Base-by-base conservation (phyloP, 495 filamentous ascomycete species). In the Penicillium macrosclerotiorum region DNA sequence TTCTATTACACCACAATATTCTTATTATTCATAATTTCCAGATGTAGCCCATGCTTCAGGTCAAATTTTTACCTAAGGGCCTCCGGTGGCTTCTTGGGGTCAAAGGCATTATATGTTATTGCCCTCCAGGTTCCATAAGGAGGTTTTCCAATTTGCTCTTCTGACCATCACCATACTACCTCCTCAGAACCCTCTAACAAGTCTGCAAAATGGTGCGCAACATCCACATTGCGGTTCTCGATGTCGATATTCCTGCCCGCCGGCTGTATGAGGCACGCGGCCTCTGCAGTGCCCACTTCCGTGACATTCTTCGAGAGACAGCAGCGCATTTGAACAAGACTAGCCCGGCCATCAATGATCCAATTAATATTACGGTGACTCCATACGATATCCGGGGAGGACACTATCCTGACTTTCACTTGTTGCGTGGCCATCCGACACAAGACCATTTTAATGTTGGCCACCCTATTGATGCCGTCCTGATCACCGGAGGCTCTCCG, bases 251-350 rank as follows among this genome's bases (percentile, higher is more conserved):
- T 30, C 64, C 64, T 17, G 59, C 55, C 1, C 64, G 53, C 16
- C 17, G 41, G 4, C 49, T 65, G 7, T 68, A 68, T 43, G 57
- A 59, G 24, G 57, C 59, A 7, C 57, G 60, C 3, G 64, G 64
- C 5, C 51, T 68, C 12, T 68, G 54, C 51, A 68, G 64, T 26
- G 54, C 64, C 1, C 64, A 65, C 36, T 68, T 65, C 35, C 60
- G 62, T 38, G 46, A 50, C 5, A 53, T 68, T 19, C 60, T 68
- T 4, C 57, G 55, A 32, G 58, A 60, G 22, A 63, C 64, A 9
- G 64, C 60, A 22, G 19, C 47, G 11, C 48, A 47, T 27, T 34
- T 68, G 17, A 64, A 60, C 29, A 16, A 64, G n/a, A 45, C 42
- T 18, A 38, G 37, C 11, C 42, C 39, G 24, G 18, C 33, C 1